Conservation (phyloP, 202 grass and related monocot genomes). For the Panicum hallii region DNA sequence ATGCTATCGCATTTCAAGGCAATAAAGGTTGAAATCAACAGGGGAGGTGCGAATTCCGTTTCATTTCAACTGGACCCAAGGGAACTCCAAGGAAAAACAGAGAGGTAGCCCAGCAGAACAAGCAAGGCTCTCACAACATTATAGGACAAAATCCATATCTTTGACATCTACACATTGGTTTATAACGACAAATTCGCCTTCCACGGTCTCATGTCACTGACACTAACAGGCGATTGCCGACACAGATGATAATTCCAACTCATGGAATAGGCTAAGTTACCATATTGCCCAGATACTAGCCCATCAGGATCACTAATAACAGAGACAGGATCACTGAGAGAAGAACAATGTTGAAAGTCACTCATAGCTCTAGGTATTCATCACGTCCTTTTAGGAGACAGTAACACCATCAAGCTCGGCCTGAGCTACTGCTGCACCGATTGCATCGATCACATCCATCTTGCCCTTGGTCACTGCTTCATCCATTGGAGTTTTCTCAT, state of each 20-base stretch:
- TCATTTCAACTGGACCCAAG: neutral
- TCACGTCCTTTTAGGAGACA: conserved; percentile 60
- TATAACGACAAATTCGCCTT: neutral
- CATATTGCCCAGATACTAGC: neutral
- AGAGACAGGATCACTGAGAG: neutral
- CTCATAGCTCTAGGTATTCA: conserved; percentile 10
- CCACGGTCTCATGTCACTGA: conserved; percentile 19
- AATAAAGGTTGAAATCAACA: neutral
- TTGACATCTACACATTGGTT: neutral
- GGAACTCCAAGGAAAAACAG: neutral
- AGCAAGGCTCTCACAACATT: neutral
- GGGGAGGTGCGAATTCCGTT: neutral
- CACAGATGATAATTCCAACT: conserved; percentile 10
- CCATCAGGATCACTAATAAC: conserved; percentile 22
- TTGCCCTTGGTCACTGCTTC: conserved; percentile 82
- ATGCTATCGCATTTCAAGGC: neutral
- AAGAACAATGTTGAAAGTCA: conserved; percentile 27
- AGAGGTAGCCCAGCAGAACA: neutral
- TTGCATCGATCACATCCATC: conserved; percentile 87
- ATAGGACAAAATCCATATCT: neutral
- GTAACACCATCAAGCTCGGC: conserved; percentile 68
- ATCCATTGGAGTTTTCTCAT: conserved; percentile 92
- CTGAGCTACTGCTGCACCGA: conserved; percentile 66
- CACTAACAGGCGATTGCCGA: conserved; percentile 12
- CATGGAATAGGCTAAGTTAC: neutral